Evolutionary conservation across 768 basidiomycete species (phyloP), one percentile per base, ranked within the genome.

Genomic region (Podaxis mareebaensis): DNA sequence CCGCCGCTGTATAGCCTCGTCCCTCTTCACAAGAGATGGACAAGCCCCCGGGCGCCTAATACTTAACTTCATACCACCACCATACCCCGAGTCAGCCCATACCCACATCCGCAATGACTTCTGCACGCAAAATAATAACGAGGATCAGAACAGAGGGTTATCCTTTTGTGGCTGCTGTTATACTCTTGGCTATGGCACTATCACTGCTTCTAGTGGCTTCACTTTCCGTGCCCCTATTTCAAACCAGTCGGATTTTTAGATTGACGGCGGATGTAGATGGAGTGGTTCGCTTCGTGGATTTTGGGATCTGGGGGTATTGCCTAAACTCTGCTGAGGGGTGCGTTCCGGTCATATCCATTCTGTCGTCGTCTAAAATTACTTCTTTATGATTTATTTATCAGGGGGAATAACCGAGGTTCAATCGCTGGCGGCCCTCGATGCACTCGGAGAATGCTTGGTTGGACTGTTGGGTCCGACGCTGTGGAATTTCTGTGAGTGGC

Each of bases 251-350:
- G 20, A 53, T 61, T 28, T 22, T 61, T 26, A 53, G 51, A n/a
- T 54, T 61, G 40, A 42, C 26, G 48, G 60, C 60, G 12, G 38
- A 42, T 42, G 52, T 53, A 17, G 60, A 44, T 5, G 60, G 60
- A n/a, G 39, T 42, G 6, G 26, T 11, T 42, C 52, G 52, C 8
- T 46, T 33, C 44, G 53, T 61, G 26, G 52, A 54, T 22, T 61
- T 61, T 15, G 60, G 60, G 15, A 61, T 61, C 52, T 61, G 60
- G 60, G 60, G 60, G n/a, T 61, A 61, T 46, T 61, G 60, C 24
- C 26, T 53, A 15, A 44, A 44, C 17, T 20, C 59, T 7, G 11
- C 38, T 17, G 33, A 33, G 24, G 22, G 58, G 58, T 61, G 40
- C 26, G 60, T 2, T 20, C 17, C 42, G 54, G 28, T 15, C 52